phyloP scores from a whole-genome alignment of 176 grass and related monocot genomes.

The Chloris gayana region DNA sequence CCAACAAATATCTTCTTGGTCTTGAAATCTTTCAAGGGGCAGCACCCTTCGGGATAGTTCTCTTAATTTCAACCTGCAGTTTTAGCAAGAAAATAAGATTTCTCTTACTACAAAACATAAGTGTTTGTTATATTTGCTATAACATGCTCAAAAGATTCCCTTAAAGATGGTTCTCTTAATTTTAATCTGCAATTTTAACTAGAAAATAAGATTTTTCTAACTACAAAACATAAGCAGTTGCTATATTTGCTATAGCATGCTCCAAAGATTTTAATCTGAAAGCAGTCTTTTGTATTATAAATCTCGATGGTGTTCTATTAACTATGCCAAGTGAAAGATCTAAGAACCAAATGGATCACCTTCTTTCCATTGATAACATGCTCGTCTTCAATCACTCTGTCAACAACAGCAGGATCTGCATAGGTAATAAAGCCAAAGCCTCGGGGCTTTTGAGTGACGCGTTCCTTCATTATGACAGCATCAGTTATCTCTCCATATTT shows the following conservation, averaged over 20 bases:
- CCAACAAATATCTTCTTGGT: constrained; percentile 94
- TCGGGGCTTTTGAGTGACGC: constrained; percentile 75
- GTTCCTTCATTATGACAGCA: constrained; percentile 96
- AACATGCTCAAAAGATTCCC: background rate
- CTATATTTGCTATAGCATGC: no score
- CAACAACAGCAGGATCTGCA: constrained; percentile 71
- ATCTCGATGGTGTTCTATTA: background rate
- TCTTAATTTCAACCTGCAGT: constrained; percentile 88
- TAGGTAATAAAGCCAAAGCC: constrained; percentile 96
- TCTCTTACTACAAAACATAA: background rate
- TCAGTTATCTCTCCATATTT: constrained; percentile 78
- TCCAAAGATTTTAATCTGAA: background rate
- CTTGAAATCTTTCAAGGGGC: constrained; percentile 88
- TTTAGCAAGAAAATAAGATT: constrained; percentile 25
- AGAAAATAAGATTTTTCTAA: no score
- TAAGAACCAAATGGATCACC: constrained; percentile 32
- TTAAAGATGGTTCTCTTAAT: no score
- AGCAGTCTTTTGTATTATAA: background rate
- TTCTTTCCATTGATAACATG: constrained; percentile 83
- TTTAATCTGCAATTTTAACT: no score
- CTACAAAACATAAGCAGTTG: no score
- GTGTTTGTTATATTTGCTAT: background rate
- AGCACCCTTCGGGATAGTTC: constrained; percentile 92
- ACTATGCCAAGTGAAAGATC: background rate
- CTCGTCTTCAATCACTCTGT: constrained; percentile 73